Evolutionary conservation across 805 yeast species (phyloP).

Genomic region (Candida adriatica): DNA sequence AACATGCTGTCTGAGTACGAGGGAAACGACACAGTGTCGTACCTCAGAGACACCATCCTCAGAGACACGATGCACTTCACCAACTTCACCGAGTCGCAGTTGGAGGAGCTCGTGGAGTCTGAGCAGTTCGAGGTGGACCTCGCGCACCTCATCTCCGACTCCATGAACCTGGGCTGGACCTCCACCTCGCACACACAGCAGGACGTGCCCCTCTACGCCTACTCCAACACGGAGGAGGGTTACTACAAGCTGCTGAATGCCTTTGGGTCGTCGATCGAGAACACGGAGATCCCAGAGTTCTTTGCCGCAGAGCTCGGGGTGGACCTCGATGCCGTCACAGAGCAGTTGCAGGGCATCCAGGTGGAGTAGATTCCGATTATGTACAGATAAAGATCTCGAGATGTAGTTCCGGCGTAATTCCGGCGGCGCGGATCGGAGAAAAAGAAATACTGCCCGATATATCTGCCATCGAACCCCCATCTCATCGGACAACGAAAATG

Average conservation of each 20-base stretch:
- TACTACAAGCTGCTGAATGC: constrained; percentile 34
- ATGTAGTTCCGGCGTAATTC: too few relatives aligned
- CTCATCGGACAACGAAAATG: not conserved
- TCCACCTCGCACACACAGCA: constrained; percentile 94
- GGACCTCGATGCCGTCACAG: constrained; percentile 43
- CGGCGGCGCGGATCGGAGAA: not conserved
- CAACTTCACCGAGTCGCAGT: constrained; percentile 39
- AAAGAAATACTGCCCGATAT: too few relatives aligned
- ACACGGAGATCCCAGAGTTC: constrained; percentile 74
- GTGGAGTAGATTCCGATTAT: not conserved
- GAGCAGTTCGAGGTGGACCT: constrained; percentile 36
- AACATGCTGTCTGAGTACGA: constrained; percentile 32
- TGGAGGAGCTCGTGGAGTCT: constrained; percentile 33
- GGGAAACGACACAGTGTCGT: constrained; percentile 34
- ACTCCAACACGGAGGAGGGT: constrained; percentile 51
- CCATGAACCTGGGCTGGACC: constrained; percentile 91
- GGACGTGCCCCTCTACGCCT: constrained; percentile 84
- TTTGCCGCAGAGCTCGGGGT: constrained; percentile 49
- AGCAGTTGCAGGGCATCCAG: constrained; percentile 22
- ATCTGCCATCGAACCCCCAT: too few relatives aligned
- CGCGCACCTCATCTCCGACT: constrained; percentile 58
- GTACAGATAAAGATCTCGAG: not conserved
- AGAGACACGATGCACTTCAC: constrained; percentile 24
- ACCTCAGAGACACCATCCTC: constrained; percentile 46
- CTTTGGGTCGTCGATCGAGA: constrained; percentile 79